phyloP scores from a whole-genome alignment of 176 grass and related monocot species.

The Secale cereale region DNA sequence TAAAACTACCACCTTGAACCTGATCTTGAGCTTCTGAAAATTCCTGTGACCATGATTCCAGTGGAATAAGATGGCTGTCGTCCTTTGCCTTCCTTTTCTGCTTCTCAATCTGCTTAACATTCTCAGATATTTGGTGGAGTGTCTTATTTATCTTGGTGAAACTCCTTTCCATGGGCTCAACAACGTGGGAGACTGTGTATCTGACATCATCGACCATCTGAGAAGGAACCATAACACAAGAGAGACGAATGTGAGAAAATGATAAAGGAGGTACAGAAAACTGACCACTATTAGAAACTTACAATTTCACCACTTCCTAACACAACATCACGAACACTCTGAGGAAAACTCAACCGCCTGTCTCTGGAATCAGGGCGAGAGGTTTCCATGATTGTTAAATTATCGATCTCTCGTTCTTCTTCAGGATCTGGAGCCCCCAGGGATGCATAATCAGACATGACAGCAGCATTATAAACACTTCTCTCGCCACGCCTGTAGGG shows the following conservation, averaged over 20 bases:
- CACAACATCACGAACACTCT: constrained; percentile 88
- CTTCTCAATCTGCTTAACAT: constrained; percentile 82
- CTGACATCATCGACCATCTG: constrained; percentile 98
- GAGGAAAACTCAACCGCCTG: constrained; percentile 71
- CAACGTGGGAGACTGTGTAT: constrained; percentile 91
- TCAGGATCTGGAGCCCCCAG: constrained; percentile 88
- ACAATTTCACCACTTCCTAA: constrained; percentile 95
- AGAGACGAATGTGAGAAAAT: background rate
- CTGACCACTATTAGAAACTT: constrained; percentile 29
- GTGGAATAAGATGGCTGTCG: constrained; percentile 77
- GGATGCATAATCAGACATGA: constrained; percentile 96
- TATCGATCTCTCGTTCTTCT: constrained; percentile 72
- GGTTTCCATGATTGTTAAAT: constrained; percentile 52
- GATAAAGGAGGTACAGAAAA: constrained; percentile 6
- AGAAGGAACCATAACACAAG: constrained; percentile 18
- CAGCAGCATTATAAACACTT: constrained; percentile 69
- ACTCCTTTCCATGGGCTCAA: constrained; percentile 81
- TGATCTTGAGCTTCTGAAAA: constrained; percentile 68
- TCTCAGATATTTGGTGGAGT: constrained; percentile 88
- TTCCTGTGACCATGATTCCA: constrained; percentile 73
- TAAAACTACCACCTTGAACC: constrained; percentile 66
- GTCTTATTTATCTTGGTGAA: constrained; percentile 78
- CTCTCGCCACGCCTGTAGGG: constrained; percentile 77
- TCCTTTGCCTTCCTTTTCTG: constrained; percentile 87
- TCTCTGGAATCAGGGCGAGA: constrained; percentile 53